phyloP scores from a whole-genome alignment of 2,329 filamentous ascomycete species.

The Alternaria atra region DNA sequence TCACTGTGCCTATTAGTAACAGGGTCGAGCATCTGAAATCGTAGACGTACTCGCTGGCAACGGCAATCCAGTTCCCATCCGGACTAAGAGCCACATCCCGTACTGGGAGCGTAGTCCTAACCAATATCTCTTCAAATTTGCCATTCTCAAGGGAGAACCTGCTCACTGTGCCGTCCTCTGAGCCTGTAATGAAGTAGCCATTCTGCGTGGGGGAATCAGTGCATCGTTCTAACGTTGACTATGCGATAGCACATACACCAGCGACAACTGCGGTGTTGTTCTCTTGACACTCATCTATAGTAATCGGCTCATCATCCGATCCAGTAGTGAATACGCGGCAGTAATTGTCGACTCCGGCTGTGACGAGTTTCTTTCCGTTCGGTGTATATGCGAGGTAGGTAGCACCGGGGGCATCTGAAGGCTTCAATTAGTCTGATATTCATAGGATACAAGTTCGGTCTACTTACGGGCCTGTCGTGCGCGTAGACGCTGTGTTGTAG shows the following conservation, averaged over 20 bases:
- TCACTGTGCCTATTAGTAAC: slow-evolving; percentile 63
- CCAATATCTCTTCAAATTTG: slow-evolving; percentile 80
- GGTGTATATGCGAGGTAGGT: slow-evolving; percentile 91
- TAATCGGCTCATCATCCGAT: slow-evolving; percentile 89
- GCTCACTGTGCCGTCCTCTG: slow-evolving; percentile 95
- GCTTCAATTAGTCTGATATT: slow-evolving; percentile 14
- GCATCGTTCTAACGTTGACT: background rate
- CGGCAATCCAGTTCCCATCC: slow-evolving; percentile 86
- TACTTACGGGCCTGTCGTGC: slow-evolving; percentile 47
- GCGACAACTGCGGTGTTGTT: slow-evolving; percentile 83
- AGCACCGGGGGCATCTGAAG: slow-evolving; percentile 78
- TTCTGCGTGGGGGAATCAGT: slow-evolving; percentile 59
- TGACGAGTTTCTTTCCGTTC: slow-evolving; percentile 85
- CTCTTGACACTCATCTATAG: slow-evolving; percentile 90
- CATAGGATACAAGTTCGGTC: background rate
- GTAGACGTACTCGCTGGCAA: slow-evolving; percentile 81
- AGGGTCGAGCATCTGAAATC: background rate
- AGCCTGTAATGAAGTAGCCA: slow-evolving; percentile 85
- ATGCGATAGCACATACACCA: slow-evolving; percentile 57
- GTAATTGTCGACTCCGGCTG: slow-evolving; percentile 91
- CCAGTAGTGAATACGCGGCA: slow-evolving; percentile 92
- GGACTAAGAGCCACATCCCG: slow-evolving; percentile 84
- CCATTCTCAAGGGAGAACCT: slow-evolving; percentile 83
- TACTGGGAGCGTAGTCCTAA: slow-evolving; percentile 84
- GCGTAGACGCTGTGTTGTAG: slow-evolving; percentile 31